Base-by-base conservation (phyloP, 176 grass and related monocot species). In the Aegilops longissima region DNA sequence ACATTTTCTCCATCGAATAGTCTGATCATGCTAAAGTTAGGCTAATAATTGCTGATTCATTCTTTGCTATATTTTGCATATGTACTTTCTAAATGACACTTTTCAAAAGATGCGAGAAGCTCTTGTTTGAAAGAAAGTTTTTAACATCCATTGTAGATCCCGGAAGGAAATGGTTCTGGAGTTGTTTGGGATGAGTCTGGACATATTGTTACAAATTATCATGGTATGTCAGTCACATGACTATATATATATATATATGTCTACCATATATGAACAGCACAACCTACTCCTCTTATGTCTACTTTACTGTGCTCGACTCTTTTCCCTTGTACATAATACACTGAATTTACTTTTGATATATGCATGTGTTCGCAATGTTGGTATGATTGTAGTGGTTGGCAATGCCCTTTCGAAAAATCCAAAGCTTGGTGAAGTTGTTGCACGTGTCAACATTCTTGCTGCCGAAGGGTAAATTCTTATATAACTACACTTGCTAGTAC, bases 101-200 rank as follows among this genome's bases (percentile, higher is more conserved):
- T 69, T 63, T 61, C 69, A 70, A 63, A 39, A 33, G 23, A 21
- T 83, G 42, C 65, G 30, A 80, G 27, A 59, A 24, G 17, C 9
- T 35, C 66, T 73, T 87, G 11, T 80, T 70, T 92, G 25, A 88
- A 80, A 42, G 7, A 78, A 84, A 78, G 40, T 87, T 81, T 63
- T 86, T 81, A 70, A 70, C 7, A 33, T 82, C 59, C 54, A 87
- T 83, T 88, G 66, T 89, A 98, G 97, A 86, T 94, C 65, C 97
- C 97, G 51, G 94, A 98, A 96, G 97, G 97, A 90, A 98, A 98
- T 90, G 97, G 97, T 77, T 96, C 94, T 86, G 97, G 97, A 85
- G 77, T 98, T 88, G 87, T 99, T 88, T 99, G 94, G 97, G 94
- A 99, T 87, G 88, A 93, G 76, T 88, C 66, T 78, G 97, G 94